Evolutionary conservation across 352 stramenopile species (phyloP).

Genomic region (Aphanomyces stellatus): DNA sequence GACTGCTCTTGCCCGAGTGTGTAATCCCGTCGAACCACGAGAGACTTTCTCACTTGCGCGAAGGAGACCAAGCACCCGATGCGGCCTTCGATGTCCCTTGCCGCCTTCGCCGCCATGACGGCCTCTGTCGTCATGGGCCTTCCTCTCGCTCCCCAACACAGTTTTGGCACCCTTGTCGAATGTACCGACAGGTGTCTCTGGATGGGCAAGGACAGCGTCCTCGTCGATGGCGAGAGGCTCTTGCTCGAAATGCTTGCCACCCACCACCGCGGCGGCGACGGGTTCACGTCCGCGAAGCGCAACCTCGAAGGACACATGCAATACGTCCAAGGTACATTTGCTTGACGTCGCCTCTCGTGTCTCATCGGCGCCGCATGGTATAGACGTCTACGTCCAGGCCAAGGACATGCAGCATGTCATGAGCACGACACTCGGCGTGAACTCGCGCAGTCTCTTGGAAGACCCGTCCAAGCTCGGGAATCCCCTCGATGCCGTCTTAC

Average conservation of each 20-base stretch:
- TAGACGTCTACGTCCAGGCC: conserved; percentile 56
- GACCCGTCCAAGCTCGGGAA: conserved; percentile 24
- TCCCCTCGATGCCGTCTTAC: conserved; percentile 48
- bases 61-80: no score
- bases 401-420: conserved; percentile 46
- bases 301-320: conserved; percentile 65
- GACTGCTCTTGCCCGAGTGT: no score
- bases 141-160: no score
- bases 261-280: conserved; percentile 26
- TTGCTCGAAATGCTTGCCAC: conserved; percentile 42
- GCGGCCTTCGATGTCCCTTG: no score
- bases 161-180: conserved; percentile 21
- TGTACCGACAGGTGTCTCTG: conserved; percentile 34
- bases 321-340: conserved; percentile 64
- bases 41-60: no score
- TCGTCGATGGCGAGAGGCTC: conserved; percentile 28
- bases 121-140: no score
- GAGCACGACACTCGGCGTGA: conserved; percentile 60
- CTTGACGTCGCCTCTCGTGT: not conserved
- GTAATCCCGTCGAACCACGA: no score
- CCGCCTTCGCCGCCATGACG: no score
- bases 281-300: conserved; percentile 29
- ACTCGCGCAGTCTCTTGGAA: conserved; percentile 45
- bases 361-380: not conserved
- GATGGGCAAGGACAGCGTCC: conserved; percentile 36